Evolutionary conservation across 2,329 filamentous ascomycete genomes (phyloP), one percentile per base, ranked within the genome.

Genomic region (Fusarium chaquense): DNA sequence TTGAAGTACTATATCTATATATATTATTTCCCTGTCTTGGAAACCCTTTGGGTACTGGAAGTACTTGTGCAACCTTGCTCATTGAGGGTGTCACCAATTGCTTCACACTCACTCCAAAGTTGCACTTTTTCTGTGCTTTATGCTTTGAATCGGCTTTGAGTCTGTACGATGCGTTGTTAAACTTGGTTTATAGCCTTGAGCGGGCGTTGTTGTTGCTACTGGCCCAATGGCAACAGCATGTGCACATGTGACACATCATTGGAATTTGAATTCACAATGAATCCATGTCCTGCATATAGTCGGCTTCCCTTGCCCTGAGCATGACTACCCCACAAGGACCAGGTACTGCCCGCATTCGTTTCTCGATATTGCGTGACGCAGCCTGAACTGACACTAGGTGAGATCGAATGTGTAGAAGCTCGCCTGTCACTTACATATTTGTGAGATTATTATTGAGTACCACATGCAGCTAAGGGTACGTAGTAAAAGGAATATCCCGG

Each of bases 191-290:
- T 54, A 28, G 33, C 20, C 26, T 30, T 16, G 18, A 28, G n/a
- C 46, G 22, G 32, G 52, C 40, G 35, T 38, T 36, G 4, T 10
- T 16, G n/a, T 40, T 30, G 16, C 18, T 26, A 35, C n/a, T n/a
- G 33, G 24, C 13, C 22, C 13, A 30, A 41, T 20, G n/a, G 13
- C 5, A 9, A 33, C 26, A 46, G 22, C 9, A n/a, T 33, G 16
- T 40, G 30, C 26, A 22, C 26, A 40, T 46, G 41, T 33, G 22
- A 36, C 35, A 41, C 18, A 33, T 65, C 36, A 56, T 28, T 56
- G 33, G 40, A 22, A 36, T 36, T 67, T 33, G 32, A 57, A 57
- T 30, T 67, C 36, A 51, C 63, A 67, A 47, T 47, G n/a, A 7
- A 8, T 26, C 26, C 26, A 35, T 20, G 35, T 30, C 28, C n/a